phyloP scores from a whole-genome alignment of 139 green algal species.

The Astrephomene gubernaculifera region DNA sequence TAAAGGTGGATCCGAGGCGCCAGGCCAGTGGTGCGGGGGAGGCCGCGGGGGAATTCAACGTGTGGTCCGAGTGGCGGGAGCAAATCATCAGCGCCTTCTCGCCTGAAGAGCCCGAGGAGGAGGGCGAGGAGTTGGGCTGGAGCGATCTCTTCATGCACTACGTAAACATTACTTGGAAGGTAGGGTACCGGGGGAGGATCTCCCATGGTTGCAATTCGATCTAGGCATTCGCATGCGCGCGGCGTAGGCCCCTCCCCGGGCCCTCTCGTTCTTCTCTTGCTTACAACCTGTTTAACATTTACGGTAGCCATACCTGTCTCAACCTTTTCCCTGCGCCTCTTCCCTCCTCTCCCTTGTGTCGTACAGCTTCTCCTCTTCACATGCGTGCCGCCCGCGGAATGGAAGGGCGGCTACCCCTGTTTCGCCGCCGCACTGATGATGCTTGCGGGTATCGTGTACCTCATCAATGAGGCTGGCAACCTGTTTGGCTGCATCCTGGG shows the following conservation, averaged over 20 bases:
- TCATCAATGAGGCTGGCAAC: constrained; percentile 46
- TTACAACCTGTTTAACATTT: too few relatives aligned
- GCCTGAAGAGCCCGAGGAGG: constrained; percentile 27
- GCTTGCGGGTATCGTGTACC: constrained; percentile 36
- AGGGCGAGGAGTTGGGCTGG: constrained; percentile 21
- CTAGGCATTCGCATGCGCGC: neutral
- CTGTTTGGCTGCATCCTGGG: constrained; percentile 24
- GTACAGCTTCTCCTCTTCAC: constrained; percentile 11
- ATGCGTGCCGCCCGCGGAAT: constrained; percentile 24
- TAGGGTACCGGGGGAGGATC: neutral
- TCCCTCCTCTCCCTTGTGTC: neutral
- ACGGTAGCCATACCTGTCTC: too few relatives aligned
- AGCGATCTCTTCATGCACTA: constrained; percentile 45
- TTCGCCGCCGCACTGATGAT: constrained; percentile 18
- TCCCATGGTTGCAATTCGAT: neutral
- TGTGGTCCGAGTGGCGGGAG: constrained; percentile 36
- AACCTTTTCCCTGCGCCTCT: neutral
- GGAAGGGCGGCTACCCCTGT: constrained; percentile 46
- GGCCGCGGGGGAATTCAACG: neutral
- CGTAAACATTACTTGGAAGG: constrained; percentile 56
- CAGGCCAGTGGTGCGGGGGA: neutral
- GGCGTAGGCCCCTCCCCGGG: neutral
- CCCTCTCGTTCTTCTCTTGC: neutral
- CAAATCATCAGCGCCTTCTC: constrained; percentile 49
- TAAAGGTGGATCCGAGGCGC: neutral